Conservation (phyloP, 768 basidiomycete species). For the Tulasnella sp. region DNA sequence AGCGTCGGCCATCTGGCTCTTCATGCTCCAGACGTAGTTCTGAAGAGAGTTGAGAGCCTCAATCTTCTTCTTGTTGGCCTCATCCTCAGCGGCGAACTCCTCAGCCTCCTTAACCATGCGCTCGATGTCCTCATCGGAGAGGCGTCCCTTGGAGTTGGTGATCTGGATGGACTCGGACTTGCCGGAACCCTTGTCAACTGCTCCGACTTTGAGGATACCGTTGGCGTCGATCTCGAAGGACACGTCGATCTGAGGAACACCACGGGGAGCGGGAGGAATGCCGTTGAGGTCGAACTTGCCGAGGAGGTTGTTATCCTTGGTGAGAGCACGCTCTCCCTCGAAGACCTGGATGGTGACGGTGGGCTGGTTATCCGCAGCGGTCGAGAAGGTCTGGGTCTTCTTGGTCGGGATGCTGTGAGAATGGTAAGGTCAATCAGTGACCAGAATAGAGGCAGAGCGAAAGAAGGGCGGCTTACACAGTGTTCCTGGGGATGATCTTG, state of each 20-base stretch:
- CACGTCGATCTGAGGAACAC: constrained; percentile 37
- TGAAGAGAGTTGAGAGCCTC: constrained; percentile 37
- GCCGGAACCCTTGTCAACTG: constrained; percentile 34
- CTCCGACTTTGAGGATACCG: constrained; percentile 36
- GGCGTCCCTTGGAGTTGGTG: constrained; percentile 38
- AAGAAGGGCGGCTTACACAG: constrained; percentile 36
- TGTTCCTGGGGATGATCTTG: constrained; percentile 95
- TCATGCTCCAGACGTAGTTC: constrained; percentile 37
- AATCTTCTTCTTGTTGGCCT: constrained; percentile 26
- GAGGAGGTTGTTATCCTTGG: constrained; percentile 41
- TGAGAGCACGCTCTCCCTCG: constrained; percentile 37
- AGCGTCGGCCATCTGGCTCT: constrained; percentile 32
- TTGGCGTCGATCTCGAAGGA: constrained; percentile 44
- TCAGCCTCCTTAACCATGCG: constrained; percentile 47
- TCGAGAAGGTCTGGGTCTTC: constrained; percentile 45
- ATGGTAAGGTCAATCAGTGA: constrained; percentile 50
- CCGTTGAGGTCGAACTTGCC: constrained; percentile 39
- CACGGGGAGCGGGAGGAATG: constrained; percentile 37
- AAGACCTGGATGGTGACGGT: constrained; percentile 41
- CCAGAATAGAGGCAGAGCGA: no score
- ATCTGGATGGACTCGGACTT: constrained; percentile 34
- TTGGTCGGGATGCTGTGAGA: constrained; percentile 43
- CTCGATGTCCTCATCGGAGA: constrained; percentile 46
- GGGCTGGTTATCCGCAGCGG: constrained; percentile 41
- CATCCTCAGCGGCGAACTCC: constrained; percentile 24